Evolutionary conservation across 192 early-diverging fungal species (phyloP).

Genomic region (Piromyces finnis): DNA sequence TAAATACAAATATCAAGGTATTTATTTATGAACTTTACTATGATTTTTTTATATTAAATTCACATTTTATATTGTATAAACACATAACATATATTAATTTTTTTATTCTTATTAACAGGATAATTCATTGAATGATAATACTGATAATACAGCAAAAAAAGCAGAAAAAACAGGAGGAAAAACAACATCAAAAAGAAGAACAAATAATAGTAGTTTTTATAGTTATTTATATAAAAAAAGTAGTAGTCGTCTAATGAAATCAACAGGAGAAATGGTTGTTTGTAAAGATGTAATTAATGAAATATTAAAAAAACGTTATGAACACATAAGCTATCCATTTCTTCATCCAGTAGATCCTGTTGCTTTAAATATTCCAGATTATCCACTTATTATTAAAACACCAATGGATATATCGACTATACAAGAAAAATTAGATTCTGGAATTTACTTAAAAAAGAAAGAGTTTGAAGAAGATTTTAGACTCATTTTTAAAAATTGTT

Average conservation of each 20-base stretch:
- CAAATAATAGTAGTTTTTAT: background rate
- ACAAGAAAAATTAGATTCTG: conserved; percentile 40
- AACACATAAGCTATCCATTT: conserved; percentile 33
- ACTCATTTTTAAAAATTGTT: background rate
- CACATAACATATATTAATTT: no score
- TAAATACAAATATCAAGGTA: background rate
- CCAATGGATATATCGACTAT: conserved; percentile 70
- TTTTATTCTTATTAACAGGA: no score
- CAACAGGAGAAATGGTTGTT: background rate
- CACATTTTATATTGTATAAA: no score
- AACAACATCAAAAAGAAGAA: background rate
- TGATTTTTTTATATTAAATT: no score
- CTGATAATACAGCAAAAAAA: background rate
- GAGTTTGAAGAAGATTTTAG: background rate
- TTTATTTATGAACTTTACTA: no score
- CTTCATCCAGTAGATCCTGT: conserved; percentile 62
- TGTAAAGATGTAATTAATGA: background rate
- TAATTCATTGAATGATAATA: background rate
- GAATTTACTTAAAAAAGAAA: background rate
- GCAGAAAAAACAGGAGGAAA: background rate
- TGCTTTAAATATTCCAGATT: conserved; percentile 62
- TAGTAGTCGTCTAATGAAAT: background rate
- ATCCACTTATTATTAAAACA: conserved; percentile 44
- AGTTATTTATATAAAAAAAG: background rate
- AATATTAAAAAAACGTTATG: background rate